Evolutionary conservation across 1,139 yeast species (phyloP).

Genomic region (Zygosaccharomyces sapae): DNA sequence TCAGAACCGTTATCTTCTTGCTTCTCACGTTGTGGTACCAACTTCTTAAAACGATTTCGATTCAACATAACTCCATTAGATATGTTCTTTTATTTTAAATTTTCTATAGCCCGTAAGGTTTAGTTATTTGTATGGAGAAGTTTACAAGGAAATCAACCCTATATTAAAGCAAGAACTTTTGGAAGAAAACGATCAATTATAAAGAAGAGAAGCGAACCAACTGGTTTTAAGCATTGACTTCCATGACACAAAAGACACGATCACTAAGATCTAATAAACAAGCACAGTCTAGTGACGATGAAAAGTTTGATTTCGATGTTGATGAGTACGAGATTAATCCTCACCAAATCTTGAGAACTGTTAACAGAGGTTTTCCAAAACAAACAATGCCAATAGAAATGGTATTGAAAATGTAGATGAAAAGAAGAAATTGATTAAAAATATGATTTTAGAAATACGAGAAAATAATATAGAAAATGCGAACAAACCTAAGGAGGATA

Average conservation of each 20-base stretch:
- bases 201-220: neutral
- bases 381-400: neutral
- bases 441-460: conserved; percentile 25
- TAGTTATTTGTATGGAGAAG: neutral
- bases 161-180: neutral
- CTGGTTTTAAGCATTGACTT: conserved; percentile 1
- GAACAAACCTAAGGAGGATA: conserved; percentile 26
- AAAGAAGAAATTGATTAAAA: conserved; percentile 18
- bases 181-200: neutral
- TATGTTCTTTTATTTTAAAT: neutral
- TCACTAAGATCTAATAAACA: conserved; percentile 20
- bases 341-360: conserved; percentile 13
- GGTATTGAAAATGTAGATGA: conserved; percentile 11
- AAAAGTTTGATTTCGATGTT: conserved; percentile 30
- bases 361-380: conserved; percentile 13
- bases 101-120: neutral
- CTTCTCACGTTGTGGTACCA: conserved; percentile 10
- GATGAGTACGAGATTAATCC: conserved; percentile 28
- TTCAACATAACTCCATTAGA: conserved; percentile 8
- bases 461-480: conserved; percentile 5
- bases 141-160: neutral
- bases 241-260: conserved; percentile 17
- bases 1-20: conserved; percentile 8
- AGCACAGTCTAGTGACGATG: conserved; percentile 15
- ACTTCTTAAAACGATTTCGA: conserved; percentile 13